Evolutionary conservation across 2,329 filamentous ascomycete genomes (phyloP).

Genomic region (Fusarium guadeloupense): DNA sequence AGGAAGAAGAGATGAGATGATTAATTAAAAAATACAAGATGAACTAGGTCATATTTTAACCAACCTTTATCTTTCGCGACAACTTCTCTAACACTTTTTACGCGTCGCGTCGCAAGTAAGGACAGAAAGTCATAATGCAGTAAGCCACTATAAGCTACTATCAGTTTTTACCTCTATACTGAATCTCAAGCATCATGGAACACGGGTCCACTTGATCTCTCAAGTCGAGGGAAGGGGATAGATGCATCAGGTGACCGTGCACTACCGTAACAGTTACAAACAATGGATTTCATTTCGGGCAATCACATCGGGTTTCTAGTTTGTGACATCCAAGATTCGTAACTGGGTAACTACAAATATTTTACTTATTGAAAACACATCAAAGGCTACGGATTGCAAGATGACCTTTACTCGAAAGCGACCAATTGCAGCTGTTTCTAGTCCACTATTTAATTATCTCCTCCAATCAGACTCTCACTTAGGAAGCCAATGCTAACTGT

Average conservation of each 20-base stretch:
- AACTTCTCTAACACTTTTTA: slow-evolving; percentile 18
- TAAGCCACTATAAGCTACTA: slow-evolving; percentile 5
- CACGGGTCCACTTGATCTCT: slow-evolving; percentile 21
- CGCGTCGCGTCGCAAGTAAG: slow-evolving; percentile 20
- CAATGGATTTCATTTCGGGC: not conserved
- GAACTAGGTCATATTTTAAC: slow-evolving; percentile 1
- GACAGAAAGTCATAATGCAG: not conserved
- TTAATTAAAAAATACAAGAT: no score
- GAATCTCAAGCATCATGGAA: slow-evolving; percentile 27
- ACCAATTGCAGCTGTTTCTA: slow-evolving; percentile 27
- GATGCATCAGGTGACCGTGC: slow-evolving; percentile 22
- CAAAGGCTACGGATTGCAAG: slow-evolving; percentile 15
- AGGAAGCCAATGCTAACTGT: slow-evolving; percentile 39
- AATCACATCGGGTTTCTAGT: slow-evolving; percentile 5
- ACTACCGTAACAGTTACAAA: slow-evolving; percentile 13
- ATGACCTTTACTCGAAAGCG: slow-evolving; percentile 16
- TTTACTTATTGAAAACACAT: not conserved
- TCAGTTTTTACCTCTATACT: not conserved
- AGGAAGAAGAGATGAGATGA: not conserved
- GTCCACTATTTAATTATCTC: slow-evolving; percentile 8
- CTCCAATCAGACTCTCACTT: slow-evolving; percentile 32
- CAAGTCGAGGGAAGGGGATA: not conserved
- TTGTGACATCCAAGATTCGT: slow-evolving; percentile 5
- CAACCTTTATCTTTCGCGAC: no score
- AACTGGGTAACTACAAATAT: not conserved